phyloP scores from a whole-genome alignment of 805 yeast genomes.

The Candida montana region DNA sequence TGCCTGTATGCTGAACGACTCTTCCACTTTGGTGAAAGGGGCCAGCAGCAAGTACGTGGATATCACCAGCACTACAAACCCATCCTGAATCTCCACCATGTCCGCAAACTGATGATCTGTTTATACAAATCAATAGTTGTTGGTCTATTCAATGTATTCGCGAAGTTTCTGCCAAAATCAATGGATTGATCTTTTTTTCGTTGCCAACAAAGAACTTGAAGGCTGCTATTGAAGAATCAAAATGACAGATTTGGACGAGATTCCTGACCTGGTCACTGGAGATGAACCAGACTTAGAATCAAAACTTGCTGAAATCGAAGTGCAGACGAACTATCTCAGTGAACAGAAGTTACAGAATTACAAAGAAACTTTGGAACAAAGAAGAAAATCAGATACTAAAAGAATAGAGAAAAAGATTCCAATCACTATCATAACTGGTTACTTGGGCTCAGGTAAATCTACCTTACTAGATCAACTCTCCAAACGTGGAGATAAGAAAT shows the following conservation, averaged over 20 bases:
- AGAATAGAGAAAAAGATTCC: slow-evolving; percentile 53
- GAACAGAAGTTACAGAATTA: slow-evolving; percentile 15
- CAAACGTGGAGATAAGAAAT: slow-evolving; percentile 56
- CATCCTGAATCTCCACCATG: not conserved
- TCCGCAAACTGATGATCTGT: no score
- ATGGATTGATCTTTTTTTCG: no score
- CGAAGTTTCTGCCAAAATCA: no score
- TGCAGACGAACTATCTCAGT: slow-evolving; percentile 12
- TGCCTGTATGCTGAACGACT: slow-evolving; percentile 88
- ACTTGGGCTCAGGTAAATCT: slow-evolving; percentile 90
- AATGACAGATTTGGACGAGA: slow-evolving; percentile 8
- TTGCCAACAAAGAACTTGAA: not conserved
- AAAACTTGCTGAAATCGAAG: slow-evolving; percentile 13
- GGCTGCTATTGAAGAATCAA: no score
- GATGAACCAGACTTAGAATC: slow-evolving; percentile 23
- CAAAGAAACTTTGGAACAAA: slow-evolving; percentile 14
- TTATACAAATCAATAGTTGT: no score
- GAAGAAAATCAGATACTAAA: slow-evolving; percentile 4
- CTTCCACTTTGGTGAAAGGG: slow-evolving; percentile 91
- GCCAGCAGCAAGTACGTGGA: slow-evolving; percentile 48
- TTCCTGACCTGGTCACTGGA: slow-evolving; percentile 11
- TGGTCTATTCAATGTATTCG: no score
- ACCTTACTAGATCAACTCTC: slow-evolving; percentile 78
- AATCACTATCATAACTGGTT: slow-evolving; percentile 89
- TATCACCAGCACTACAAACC: slow-evolving; percentile 38